These are phyloP conservation scores for Trichosanthes truncata DNA, from an alignment of 306 rosid genomes.

Conservation along the genomic window DNA sequence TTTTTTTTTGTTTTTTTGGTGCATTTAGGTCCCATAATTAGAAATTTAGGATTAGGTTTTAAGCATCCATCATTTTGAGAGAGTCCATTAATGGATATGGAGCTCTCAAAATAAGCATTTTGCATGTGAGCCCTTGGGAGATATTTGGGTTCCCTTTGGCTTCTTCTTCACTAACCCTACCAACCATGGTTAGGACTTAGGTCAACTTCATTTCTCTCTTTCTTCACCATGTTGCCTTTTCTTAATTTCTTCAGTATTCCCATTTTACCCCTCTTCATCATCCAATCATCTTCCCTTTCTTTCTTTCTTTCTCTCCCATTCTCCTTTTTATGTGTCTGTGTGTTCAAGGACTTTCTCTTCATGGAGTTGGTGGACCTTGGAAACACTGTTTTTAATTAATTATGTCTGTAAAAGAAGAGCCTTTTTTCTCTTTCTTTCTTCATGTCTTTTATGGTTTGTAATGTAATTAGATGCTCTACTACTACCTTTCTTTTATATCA, in stretches of 20 bases:
- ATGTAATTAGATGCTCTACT: conserved; percentile 2
- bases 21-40: conserved; percentile 6
- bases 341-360: conserved; percentile 1
- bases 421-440: not conserved
- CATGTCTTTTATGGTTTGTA: conserved; percentile 3
- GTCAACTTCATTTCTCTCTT: conserved; percentile 38
- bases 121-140: conserved; percentile 70
- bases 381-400: conserved; percentile 3
- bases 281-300: not conserved
- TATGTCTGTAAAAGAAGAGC: conserved; percentile 2
- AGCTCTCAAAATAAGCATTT: conserved; percentile 44
- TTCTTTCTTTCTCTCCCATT: too few species aligned
- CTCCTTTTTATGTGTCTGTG: not conserved
- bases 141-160: conserved; percentile 95
- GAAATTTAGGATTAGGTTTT: not conserved
- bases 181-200: conserved; percentile 99
- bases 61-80: conserved; percentile 52
- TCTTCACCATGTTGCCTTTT: not conserved
- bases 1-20: conserved; percentile 22
- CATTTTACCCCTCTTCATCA: not conserved
- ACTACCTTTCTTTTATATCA: not conserved
- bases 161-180: conserved; percentile 58
- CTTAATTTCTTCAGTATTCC: conserved; percentile 2
- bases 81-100: conserved; percentile 69
- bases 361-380: conserved; percentile 4